phyloP scores from a whole-genome alignment of 208 protist genomes.

The Sergeia podlipaevii region DNA sequence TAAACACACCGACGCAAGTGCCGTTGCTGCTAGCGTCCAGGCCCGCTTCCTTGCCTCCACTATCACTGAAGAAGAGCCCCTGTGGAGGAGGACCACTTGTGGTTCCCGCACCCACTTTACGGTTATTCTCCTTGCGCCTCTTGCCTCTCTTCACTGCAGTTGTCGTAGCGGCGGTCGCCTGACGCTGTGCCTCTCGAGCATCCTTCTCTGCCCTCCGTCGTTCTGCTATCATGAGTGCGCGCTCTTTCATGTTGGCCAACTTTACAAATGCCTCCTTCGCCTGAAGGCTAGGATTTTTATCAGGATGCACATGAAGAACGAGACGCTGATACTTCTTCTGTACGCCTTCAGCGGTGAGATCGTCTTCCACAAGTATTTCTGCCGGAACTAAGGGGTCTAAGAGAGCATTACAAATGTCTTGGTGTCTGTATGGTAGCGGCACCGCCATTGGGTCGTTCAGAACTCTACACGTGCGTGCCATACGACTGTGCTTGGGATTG shows the following conservation, averaged over 20 bases:
- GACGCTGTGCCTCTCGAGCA: conserved; percentile 1
- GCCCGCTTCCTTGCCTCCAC: conserved; percentile 4
- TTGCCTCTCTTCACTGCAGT: background rate
- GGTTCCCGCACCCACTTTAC: too few relatives aligned
- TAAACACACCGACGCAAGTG: background rate
- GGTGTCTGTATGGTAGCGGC: conserved; percentile 68
- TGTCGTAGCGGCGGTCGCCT: background rate
- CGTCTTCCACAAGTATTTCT: conserved; percentile 32
- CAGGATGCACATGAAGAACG: conserved; percentile 76
- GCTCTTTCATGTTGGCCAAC: conserved; percentile 43
- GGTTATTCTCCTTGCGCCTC: too few relatives aligned
- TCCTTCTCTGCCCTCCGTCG: background rate
- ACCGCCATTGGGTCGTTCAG: conserved; percentile 56
- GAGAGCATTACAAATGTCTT: conserved; percentile 75
- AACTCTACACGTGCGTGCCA: conserved; percentile 73
- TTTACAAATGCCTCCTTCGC: conserved; percentile 79
- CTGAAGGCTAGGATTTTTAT: conserved; percentile 76
- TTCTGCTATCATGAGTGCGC: conserved; percentile 33
- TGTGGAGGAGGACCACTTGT: too few relatives aligned
- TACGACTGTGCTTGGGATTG: conserved; percentile 61
- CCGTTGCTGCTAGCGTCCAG: background rate
- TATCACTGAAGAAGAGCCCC: too few relatives aligned
- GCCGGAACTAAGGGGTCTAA: conserved; percentile 61
- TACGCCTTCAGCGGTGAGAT: conserved; percentile 25
- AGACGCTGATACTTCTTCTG: conserved; percentile 74